These are phyloP conservation scores for Spizellomyces sp. DNA, from an alignment of 192 early-diverging fungal species.

Conservation along the genomic window DNA sequence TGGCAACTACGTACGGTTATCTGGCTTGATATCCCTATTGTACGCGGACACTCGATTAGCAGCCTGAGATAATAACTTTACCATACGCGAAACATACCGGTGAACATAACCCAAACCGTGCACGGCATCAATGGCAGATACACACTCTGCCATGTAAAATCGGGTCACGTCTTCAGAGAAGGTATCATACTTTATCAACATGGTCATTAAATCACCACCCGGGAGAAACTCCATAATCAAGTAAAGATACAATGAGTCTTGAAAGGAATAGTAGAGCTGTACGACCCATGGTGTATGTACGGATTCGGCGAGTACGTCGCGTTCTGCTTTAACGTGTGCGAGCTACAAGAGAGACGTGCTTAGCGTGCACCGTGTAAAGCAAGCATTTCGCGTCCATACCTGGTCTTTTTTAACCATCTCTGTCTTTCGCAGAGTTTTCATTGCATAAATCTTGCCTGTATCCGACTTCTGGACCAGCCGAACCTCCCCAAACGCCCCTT, in stretches of 20 bases:
- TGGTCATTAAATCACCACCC: slow-evolving; percentile 99
- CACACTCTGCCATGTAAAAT: slow-evolving; percentile 98
- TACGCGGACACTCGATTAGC: background rate
- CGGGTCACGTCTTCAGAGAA: slow-evolving; percentile 97
- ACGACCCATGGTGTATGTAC: slow-evolving; percentile 93
- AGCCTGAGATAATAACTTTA: background rate
- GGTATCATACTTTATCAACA: slow-evolving; percentile 96
- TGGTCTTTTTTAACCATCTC: slow-evolving; percentile 99
- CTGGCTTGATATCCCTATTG: slow-evolving; percentile 62
- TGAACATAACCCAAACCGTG: slow-evolving; percentile 96
- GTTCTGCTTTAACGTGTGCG: slow-evolving; percentile 97
- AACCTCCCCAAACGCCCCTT: slow-evolving; percentile 99
- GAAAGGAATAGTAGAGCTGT: slow-evolving; percentile 97
- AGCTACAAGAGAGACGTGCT: slow-evolving; percentile 48
- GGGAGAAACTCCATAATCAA: slow-evolving; percentile 99
- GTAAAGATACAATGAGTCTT: slow-evolving; percentile 91
- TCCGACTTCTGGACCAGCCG: slow-evolving; percentile 94
- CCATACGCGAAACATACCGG: slow-evolving; percentile 49
- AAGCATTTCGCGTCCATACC: slow-evolving; percentile 36
- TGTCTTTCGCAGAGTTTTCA: slow-evolving; percentile 94
- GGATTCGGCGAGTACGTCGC: slow-evolving; percentile 96
- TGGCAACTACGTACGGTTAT: slow-evolving; percentile 46
- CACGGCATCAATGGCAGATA: slow-evolving; percentile 89
- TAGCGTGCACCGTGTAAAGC: background rate
- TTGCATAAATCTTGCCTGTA: slow-evolving; percentile 97